Evolutionary conservation across 805 yeast species (phyloP).

Genomic region (Metschnikowia chrysomelidarum): DNA sequence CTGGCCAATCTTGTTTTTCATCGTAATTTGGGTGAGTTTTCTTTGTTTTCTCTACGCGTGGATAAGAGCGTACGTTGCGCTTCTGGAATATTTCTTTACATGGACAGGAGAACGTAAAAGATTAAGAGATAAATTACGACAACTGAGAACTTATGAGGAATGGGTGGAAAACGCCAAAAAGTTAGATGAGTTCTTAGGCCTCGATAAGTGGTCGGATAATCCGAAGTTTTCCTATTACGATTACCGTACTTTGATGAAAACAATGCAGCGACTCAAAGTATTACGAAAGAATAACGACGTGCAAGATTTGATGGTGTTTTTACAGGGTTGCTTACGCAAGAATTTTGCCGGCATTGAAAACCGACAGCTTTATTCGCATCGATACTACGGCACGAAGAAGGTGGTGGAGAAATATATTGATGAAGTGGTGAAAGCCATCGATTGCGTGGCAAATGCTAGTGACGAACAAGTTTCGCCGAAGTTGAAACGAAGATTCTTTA

Average conservation of each 20-base stretch:
- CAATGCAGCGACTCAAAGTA: conserved; percentile 41
- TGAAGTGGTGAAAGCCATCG: conserved; percentile 50
- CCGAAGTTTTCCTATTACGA: conserved; percentile 68
- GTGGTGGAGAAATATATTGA: conserved; percentile 53
- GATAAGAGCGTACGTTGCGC: conserved; percentile 58
- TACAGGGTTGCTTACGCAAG: conserved; percentile 66
- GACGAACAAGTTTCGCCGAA: conserved; percentile 31
- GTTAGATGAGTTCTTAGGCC: conserved; percentile 55
- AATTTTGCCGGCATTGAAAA: conserved; percentile 82
- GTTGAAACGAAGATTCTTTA: conserved; percentile 53
- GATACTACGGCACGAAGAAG: conserved; percentile 71
- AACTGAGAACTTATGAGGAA: conserved; percentile 52
- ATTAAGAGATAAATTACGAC: conserved; percentile 49
- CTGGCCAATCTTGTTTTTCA: conserved; percentile 60
- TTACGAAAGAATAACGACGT: conserved; percentile 30
- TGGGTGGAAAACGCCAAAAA: conserved; percentile 59
- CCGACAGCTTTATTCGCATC: conserved; percentile 65
- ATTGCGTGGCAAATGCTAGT: conserved; percentile 38
- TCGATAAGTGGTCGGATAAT: conserved; percentile 63
- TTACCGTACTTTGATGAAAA: conserved; percentile 53
- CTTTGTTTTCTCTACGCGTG: conserved; percentile 49
- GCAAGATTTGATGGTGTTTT: conserved; percentile 50
- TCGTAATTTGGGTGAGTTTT: conserved; percentile 52
- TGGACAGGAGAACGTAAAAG: conserved; percentile 58
- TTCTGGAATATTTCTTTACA: conserved; percentile 56